These are phyloP conservation scores for Stereocaulon alpinum DNA, from an alignment of 495 filamentous ascomycete species.

Conservation along the genomic window DNA sequence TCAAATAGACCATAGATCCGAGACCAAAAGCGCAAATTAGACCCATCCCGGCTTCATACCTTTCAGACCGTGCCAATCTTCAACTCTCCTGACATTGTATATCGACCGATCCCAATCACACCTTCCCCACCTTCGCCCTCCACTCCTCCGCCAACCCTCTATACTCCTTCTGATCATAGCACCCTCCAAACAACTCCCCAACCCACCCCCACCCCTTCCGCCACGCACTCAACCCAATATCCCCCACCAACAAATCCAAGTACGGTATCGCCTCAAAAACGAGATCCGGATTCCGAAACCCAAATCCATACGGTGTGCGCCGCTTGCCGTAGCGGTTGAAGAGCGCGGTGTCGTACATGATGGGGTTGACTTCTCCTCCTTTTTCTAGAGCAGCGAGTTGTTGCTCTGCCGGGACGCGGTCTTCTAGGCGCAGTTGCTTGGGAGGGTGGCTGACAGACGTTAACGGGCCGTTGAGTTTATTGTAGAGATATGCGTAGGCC, in stretches of 20 bases:
- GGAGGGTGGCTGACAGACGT: neutral
- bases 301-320: constrained; percentile 57
- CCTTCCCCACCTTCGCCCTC: neutral
- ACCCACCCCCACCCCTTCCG: constrained; percentile 36
- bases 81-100: neutral
- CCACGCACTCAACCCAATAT: constrained; percentile 45
- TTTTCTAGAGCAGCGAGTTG: neutral
- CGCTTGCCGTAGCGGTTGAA: constrained; percentile 58
- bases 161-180: constrained; percentile 52
- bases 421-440: neutral
- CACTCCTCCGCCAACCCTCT: constrained; percentile 49
- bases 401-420: neutral
- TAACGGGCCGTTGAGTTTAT: neutral
- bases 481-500: constrained; percentile 17
- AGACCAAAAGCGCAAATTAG: too few species aligned
- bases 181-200: constrained; percentile 33
- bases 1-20: too few species aligned
- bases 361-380: constrained; percentile 10
- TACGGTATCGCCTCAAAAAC: constrained; percentile 74
- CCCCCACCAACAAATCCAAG: constrained; percentile 56
- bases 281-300: constrained; percentile 54
- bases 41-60: too few species aligned
- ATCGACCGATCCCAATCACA: neutral
- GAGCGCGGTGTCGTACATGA: constrained; percentile 49
- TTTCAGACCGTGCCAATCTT: too few species aligned